Percentiles rank a stretch among this genome's conserved stretches.
phyloP scores from a whole-genome alignment of 805 yeast species.

The Candida sithepensis region DNA sequence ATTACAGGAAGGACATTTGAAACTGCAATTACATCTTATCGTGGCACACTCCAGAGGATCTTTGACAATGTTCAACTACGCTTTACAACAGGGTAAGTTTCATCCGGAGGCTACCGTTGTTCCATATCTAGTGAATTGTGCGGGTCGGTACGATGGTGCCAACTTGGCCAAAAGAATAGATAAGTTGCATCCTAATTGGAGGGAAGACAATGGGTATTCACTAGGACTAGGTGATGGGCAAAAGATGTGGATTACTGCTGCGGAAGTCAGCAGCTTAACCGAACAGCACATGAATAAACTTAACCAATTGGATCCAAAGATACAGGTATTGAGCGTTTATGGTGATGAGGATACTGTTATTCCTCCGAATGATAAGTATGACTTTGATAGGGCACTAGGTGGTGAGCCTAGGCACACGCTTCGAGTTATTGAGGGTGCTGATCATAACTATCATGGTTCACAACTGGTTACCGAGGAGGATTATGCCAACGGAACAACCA shows the following conservation, averaged over 20 bases:
- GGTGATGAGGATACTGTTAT: conserved; percentile 68
- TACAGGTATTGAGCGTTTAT: conserved; percentile 62
- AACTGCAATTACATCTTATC: conserved; percentile 50
- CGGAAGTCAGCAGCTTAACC: conserved; percentile 51
- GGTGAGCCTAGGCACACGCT: conserved; percentile 52
- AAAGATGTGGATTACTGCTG: conserved; percentile 39
- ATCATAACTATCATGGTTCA: conserved; percentile 74
- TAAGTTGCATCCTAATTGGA: conserved; percentile 35
- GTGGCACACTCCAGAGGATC: conserved; percentile 82
- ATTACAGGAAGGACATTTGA: too few relatives aligned
- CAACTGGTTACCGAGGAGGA: conserved; percentile 32
- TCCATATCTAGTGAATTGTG: conserved; percentile 67
- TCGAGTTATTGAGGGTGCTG: conserved; percentile 61
- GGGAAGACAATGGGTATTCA: conserved; percentile 36
- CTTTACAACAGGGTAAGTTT: conserved; percentile 38
- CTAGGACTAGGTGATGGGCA: conserved; percentile 48
- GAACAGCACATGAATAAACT: conserved; percentile 43
- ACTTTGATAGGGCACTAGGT: conserved; percentile 51
- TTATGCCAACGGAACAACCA: conserved; percentile 11
- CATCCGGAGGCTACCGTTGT: conserved; percentile 33
- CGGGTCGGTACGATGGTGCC: conserved; percentile 61
- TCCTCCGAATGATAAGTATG: conserved; percentile 58
- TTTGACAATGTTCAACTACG: conserved; percentile 73
- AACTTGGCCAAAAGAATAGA: conserved; percentile 41
- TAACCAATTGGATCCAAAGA: conserved; percentile 38